Evolutionary conservation across 345 rosid genomes (phyloP).

Genomic region (Cardamine resedifolia): DNA sequence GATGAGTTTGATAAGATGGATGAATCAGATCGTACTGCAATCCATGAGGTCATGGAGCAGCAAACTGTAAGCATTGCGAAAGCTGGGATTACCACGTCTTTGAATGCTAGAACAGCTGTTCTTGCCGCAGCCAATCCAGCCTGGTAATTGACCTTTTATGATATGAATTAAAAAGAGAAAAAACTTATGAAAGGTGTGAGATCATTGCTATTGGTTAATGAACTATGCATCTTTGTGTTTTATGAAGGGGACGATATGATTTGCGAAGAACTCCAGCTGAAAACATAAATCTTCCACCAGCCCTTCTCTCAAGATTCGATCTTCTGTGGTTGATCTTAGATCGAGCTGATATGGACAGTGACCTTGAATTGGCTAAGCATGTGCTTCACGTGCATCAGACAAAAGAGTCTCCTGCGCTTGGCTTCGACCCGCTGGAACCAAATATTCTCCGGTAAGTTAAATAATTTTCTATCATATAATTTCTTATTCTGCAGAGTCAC

Average conservation of each 20-base stretch:
- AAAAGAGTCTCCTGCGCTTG: constrained; percentile 88
- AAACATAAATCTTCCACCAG: constrained; percentile 96
- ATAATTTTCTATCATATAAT: background rate
- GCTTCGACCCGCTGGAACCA: constrained; percentile 87
- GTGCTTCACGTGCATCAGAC: constrained; percentile 91
- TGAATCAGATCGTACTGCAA: constrained; percentile 96
- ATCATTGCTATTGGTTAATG: constrained; percentile 19
- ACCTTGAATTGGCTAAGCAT: constrained; percentile 95
- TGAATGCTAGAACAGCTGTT: constrained; percentile 97
- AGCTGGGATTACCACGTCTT: constrained; percentile 97
- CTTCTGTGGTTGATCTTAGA: constrained; percentile 95
- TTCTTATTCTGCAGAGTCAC: background rate
- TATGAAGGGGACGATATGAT: constrained; percentile 92
- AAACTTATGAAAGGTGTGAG: background rate
- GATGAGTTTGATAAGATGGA: constrained; percentile 99
- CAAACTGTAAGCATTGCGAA: constrained; percentile 99
- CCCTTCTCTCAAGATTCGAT: constrained; percentile 92
- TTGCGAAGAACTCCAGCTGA: constrained; percentile 95
- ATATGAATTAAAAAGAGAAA: background rate
- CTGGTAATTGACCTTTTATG: constrained; percentile 51
- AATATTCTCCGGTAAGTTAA: constrained; percentile 68
- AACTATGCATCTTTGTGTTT: constrained; percentile 20
- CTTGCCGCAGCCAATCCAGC: constrained; percentile 99
- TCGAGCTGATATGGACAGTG: constrained; percentile 95
- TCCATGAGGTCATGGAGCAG: constrained; percentile 99